phyloP scores from a whole-genome alignment of 768 basidiomycete genomes.

The Glaciozyma antarctica region DNA sequence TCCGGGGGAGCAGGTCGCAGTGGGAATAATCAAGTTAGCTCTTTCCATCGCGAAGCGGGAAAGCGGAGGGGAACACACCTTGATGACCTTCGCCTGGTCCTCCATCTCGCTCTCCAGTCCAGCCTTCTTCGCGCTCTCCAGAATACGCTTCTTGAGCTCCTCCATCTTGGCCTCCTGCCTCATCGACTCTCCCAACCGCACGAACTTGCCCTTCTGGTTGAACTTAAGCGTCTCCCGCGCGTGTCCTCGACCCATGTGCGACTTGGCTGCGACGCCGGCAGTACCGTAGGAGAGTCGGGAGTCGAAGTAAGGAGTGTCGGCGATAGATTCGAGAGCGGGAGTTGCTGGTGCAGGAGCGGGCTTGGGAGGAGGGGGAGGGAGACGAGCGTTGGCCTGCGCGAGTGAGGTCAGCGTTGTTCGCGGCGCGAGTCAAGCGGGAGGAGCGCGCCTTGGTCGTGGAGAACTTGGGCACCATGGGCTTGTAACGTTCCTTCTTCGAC shows the following conservation, averaged over 20 bases:
- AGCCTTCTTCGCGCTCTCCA: constrained; percentile 82
- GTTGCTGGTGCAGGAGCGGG: constrained; percentile 35
- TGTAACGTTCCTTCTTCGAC: constrained; percentile 77
- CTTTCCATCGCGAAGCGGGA: neutral
- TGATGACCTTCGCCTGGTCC: constrained; percentile 66
- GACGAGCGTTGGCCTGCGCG: constrained; percentile 60
- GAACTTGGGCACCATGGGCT: constrained; percentile 99
- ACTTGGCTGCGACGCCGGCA: constrained; percentile 53
- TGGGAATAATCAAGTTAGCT: neutral
- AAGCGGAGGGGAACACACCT: constrained; percentile 46
- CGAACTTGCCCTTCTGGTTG: constrained; percentile 80
- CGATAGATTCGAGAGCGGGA: constrained; percentile 24
- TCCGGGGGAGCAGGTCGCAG: constrained; percentile 78
- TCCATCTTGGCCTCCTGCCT: constrained; percentile 64
- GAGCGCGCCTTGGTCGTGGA: constrained; percentile 71
- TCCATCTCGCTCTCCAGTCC: constrained; percentile 89
- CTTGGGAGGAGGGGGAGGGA: constrained; percentile 47
- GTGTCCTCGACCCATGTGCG: constrained; percentile 53
- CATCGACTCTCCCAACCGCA: constrained; percentile 44
- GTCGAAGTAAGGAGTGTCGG: constrained; percentile 37
- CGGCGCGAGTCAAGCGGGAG: neutral
- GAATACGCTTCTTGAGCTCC: constrained; percentile 82
- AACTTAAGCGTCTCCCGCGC: constrained; percentile 64
- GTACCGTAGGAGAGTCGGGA: constrained; percentile 38
- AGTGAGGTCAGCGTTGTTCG: neutral